Base-by-base conservation (phyloP, 495 filamentous ascomycete genomes). In the Sphaerosporella brunnea region DNA sequence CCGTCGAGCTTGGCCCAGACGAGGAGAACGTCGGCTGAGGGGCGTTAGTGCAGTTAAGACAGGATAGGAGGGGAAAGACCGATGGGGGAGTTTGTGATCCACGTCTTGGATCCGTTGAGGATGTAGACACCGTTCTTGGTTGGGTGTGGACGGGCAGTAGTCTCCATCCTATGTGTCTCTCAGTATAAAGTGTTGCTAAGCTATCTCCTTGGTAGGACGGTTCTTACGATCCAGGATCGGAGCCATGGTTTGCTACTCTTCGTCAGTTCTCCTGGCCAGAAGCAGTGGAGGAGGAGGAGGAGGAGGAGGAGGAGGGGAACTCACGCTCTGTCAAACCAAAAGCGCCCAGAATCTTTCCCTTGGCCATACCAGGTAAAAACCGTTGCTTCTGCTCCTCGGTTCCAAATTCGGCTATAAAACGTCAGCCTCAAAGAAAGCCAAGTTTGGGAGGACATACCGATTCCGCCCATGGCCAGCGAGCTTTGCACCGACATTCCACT, bases 81-180 rank as follows among this genome's bases (percentile, higher is more conserved):
- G 52, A 96, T 94, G 23, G 90, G 90, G 9, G 82, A 88, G 68
- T 96, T 97, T 36, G 90, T 96, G 57, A 97, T 97, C 90, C 90
- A 97, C 0, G 92, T 96, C 71, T 97, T 97, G 35, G 83, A 69
- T 1, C 90, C 90, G 35, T 74, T 80, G 25, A 97, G 65, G 26
- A 79, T 70, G 45, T 80, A 82, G 56, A 82, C 81, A 2, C 86
- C 87, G 58, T 83, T 78, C 70, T 93, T 92, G 2, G 73, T 77
- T 2, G 90, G 84, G 63, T 96, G 88, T 40, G 78, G 78, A 52
- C 79, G 80, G 2, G 90, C 90, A 16, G 69, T 73, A 8, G 83
- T 84, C 65, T 96, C 90, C 92, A 97, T 93, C 0, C 53, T 56
- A 45, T 23, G 30, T 18, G n/a, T n/a, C n/a, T n/a, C n/a, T n/a